A percentile compares a stretch with the other conserved stretches of the same genome.
These are phyloP conservation scores for Ascoidea rubescens DNA, from an alignment of 805 yeast genomes.

Conservation along the genomic window DNA sequence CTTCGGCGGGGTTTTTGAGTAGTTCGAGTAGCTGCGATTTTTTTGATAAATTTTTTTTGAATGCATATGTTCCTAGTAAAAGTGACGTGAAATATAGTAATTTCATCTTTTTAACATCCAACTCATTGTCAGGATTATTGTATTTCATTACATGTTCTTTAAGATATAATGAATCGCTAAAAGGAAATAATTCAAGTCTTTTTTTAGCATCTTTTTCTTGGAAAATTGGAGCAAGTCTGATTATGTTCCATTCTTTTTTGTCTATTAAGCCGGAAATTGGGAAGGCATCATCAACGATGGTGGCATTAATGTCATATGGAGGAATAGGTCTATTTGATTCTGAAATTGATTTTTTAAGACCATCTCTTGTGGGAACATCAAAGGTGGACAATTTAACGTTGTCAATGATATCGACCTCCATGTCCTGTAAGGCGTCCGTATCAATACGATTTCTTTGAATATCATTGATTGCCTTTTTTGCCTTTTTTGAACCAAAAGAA, in stretches of 20 bases:
- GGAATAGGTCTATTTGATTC: constrained; percentile 76
- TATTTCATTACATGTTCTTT: constrained; percentile 29
- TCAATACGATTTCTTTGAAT: constrained; percentile 77
- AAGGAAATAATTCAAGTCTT: constrained; percentile 50
- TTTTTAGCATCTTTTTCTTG: constrained; percentile 36
- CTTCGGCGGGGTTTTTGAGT: constrained; percentile 60
- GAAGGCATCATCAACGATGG: constrained; percentile 70
- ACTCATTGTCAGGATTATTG: constrained; percentile 27
- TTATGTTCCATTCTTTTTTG: constrained; percentile 41
- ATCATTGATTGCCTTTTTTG: constrained; percentile 78
- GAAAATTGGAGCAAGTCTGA: constrained; percentile 51
- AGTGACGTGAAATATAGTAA: constrained; percentile 70
- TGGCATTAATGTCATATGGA: constrained; percentile 60
- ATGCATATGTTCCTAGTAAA: constrained; percentile 64
- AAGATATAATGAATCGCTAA: constrained; percentile 40
- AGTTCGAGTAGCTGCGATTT: constrained; percentile 43
- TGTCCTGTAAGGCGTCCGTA: constrained; percentile 59
- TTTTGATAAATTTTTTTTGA: constrained; percentile 48
- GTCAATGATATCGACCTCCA: constrained; percentile 73
- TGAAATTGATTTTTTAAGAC: constrained; percentile 27
- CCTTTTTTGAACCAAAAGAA: constrained; percentile 94
- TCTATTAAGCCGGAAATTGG: constrained; percentile 64
- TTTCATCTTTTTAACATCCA: constrained; percentile 36
- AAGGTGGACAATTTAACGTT: constrained; percentile 57
- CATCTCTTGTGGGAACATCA: constrained; percentile 54